phyloP scores from a whole-genome alignment of 306 rosid genomes.

The Rosa rugosa region DNA sequence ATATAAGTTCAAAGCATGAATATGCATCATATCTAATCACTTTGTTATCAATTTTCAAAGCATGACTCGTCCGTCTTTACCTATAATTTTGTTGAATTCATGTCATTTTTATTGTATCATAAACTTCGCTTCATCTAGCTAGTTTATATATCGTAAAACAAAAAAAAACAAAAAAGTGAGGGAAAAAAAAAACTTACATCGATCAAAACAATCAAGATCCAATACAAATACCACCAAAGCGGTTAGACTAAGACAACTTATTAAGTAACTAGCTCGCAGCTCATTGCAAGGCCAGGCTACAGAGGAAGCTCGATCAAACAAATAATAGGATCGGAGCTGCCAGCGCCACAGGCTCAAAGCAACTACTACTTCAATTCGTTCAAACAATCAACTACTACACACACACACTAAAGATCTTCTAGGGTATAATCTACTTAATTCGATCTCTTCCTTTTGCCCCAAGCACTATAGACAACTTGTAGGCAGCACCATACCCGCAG shows the following conservation, averaged over 20 bases:
- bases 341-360: slow-evolving; percentile 16
- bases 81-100: background rate
- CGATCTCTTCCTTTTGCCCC: background rate
- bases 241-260: background rate
- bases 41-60: background rate
- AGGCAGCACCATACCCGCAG: slow-evolving; percentile 35
- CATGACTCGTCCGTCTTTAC: background rate
- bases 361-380: background rate
- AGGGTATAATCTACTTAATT: background rate
- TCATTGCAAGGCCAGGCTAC: slow-evolving; percentile 3
- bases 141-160: no score
- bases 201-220: no score
- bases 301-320: background rate
- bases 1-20: no score
- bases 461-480: slow-evolving; percentile 24
- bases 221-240: background rate
- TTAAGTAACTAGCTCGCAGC: background rate
- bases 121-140: background rate
- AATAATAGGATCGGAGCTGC: background rate
- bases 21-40: no score
- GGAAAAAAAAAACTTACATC: no score
- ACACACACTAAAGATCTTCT: background rate
- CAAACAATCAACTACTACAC: background rate
- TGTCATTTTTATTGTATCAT: background rate
- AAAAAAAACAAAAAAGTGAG: no score